phyloP scores from a whole-genome alignment of 441 rosid species.

The Jatropha podagrica region DNA sequence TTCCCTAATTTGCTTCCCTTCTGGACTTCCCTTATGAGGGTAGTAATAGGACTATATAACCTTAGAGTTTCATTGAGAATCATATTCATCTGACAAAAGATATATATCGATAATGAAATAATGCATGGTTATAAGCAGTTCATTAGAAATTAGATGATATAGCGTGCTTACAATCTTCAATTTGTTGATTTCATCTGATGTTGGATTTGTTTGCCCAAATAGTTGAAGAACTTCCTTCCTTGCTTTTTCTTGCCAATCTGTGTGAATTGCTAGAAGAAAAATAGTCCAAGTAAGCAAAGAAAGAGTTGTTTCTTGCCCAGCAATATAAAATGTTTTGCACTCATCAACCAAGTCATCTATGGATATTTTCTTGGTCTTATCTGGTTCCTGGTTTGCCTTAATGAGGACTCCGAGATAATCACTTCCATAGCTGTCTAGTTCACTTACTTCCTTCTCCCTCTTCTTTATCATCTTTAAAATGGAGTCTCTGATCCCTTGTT shows the following conservation, averaged over 20 bases:
- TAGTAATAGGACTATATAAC: constrained; percentile 32
- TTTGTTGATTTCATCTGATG: constrained; percentile 28
- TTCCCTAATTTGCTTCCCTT: constrained; percentile 30
- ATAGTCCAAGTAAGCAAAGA: constrained; percentile 34
- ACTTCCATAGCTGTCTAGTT: constrained; percentile 27
- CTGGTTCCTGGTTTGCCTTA: constrained; percentile 27
- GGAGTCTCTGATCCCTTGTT: constrained; percentile 29
- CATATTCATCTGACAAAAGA: constrained; percentile 18
- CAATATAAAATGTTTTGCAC: constrained; percentile 45
- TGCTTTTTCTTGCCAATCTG: constrained; percentile 45
- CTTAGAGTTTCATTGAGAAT: constrained; percentile 26
- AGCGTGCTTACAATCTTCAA: constrained; percentile 29
- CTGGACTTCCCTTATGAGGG: constrained; percentile 17
- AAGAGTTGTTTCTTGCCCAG: constrained; percentile 47
- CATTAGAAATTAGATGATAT: neutral
- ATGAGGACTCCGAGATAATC: constrained; percentile 47
- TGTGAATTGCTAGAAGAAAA: constrained; percentile 34
- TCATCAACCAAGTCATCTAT: constrained; percentile 37
- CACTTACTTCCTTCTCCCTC: constrained; percentile 39
- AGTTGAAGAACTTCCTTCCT: constrained; percentile 33
- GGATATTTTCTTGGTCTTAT: constrained; percentile 27
- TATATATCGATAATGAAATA: neutral
- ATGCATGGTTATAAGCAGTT: neutral
- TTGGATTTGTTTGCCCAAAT: constrained; percentile 33
- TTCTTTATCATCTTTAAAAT: constrained; percentile 36